A percentile compares a stretch with the other conserved stretches of the same genome.
These are phyloP conservation scores for Diplosphaera chodatii DNA, from an alignment of 139 green algal genomes.

Conservation along the genomic window DNA sequence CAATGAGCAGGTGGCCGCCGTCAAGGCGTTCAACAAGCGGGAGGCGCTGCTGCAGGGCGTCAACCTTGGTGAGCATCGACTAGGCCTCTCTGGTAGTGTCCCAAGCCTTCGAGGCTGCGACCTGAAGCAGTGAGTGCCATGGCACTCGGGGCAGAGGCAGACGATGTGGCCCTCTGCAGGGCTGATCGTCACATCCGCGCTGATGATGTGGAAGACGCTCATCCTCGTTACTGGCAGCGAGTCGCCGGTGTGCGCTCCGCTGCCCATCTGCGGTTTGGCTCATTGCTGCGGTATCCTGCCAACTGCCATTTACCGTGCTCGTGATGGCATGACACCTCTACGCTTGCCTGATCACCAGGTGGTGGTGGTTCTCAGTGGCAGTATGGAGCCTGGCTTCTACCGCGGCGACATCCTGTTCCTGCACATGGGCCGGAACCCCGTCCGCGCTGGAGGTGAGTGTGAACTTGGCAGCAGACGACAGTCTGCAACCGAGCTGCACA, in stretches of 20 bases:
- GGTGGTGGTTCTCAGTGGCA: conserved; percentile 95
- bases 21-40: conserved; percentile 31
- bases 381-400: conserved; percentile 97
- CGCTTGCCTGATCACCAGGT: too few relatives aligned
- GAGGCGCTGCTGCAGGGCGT: conserved; percentile 56
- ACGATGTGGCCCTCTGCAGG: conserved; percentile 39
- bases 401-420: conserved; percentile 97
- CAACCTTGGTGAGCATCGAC: conserved; percentile 51
- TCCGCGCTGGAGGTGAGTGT: conserved; percentile 25
- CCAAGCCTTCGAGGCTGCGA: too few relatives aligned
- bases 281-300: not conserved
- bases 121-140: too few relatives aligned
- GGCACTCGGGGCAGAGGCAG: too few relatives aligned
- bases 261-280: too few relatives aligned
- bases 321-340: too few relatives aligned
- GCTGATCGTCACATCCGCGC: conserved; percentile 90
- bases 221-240: conserved; percentile 92
- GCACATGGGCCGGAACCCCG: conserved; percentile 56
- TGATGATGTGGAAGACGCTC: conserved; percentile 97
- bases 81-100: too few relatives aligned
- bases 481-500: too few relatives aligned
- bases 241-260: conserved; percentile 81
- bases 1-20: conserved; percentile 21
- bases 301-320: too few relatives aligned
- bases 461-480: too few relatives aligned